Evolutionary conservation across 371 early-diverging fungal genomes (phyloP).

Genomic region (Circinella umbellata): DNA sequence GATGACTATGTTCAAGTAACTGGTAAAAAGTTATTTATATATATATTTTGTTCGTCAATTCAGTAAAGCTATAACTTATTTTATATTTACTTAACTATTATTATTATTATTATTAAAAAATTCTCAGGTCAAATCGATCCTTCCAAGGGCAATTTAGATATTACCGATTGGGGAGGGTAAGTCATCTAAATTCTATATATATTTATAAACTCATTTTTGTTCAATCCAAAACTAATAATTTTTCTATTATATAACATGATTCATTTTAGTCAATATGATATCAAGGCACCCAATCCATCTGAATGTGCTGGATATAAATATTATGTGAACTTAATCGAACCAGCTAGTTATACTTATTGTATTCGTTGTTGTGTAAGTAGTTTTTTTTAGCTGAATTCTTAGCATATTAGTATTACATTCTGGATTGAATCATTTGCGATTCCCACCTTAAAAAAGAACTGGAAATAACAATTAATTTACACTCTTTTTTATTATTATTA

Average conservation of each 20-base stretch:
- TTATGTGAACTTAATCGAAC: constrained; percentile 63
- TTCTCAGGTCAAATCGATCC: constrained; percentile 60
- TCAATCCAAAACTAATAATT: no score
- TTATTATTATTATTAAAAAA: background rate
- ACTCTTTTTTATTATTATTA: background rate
- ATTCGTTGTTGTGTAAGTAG: constrained; percentile 62
- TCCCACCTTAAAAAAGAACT: background rate
- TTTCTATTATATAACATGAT: background rate
- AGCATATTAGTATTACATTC: background rate
- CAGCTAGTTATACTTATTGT: constrained; percentile 54
- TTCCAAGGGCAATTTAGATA: constrained; percentile 44
- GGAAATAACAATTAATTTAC: background rate
- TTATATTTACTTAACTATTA: background rate
- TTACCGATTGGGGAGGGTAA: constrained; percentile 58
- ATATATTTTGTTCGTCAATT: no score
- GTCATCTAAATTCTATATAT: background rate
- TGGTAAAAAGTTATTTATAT: background rate
- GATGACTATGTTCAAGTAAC: constrained; percentile 53
- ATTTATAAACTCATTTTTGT: no score
- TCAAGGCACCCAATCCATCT: constrained; percentile 53
- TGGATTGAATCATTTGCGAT: background rate
- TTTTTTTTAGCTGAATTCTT: background rate
- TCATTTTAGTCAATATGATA: constrained; percentile 51
- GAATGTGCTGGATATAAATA: constrained; percentile 56
- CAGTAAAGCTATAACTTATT: background rate